Evolutionary conservation across 2,329 filamentous ascomycete species (phyloP), one percentile per base, ranked within the genome.

Genomic region (Aspergillus fischeri): DNA sequence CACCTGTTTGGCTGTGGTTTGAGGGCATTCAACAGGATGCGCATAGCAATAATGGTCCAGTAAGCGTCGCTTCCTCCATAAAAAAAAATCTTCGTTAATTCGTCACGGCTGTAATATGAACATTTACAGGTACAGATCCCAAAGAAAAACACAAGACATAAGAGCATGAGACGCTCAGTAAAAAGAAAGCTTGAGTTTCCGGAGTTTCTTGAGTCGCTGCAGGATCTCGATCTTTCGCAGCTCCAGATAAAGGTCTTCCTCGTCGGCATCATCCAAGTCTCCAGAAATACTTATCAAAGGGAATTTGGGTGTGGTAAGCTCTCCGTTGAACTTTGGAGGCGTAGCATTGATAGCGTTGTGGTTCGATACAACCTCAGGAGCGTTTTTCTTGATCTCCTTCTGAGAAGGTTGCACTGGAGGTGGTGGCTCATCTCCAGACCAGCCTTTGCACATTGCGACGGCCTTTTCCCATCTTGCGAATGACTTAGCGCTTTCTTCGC

Each of bases 391-490:
- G 17, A 4, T 10, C 24, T 27, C 47, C 5, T 54, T 48, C 3
- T 51, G 50, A 17, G 14, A 14, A 8, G 35, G 35, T 21, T 56
- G 41, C 8, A 45, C 32, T 4, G n/a, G 6, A 8, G 54, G 3
- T 3, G 27, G 29, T 2, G 28, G 42, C 20, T 54, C 56, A 24
- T 62, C 56, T 9, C 63, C 62, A 38, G 70, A 53, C 89, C 89
- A 92, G 8, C 89, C 89, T 67, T 79, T 83, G 68, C 84, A 87
- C 88, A 91, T 92, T 64, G 85, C 75, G 9, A 92, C 89, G 0
- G 89, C 89, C 70, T 86, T 85, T 65, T 86, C 82, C 89, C 89
- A 92, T 60, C 83, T 81, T 59, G 77, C 78, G 63, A 90, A 90
- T 71, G 86, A 83, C 64, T 78, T 78, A 28, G 75, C 73, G 50